A percentile compares a stretch with the other conserved stretches of the same genome.
Conservation (phyloP, 176 grass and related monocot species). For the Hyparrhenia diplandra region DNA sequence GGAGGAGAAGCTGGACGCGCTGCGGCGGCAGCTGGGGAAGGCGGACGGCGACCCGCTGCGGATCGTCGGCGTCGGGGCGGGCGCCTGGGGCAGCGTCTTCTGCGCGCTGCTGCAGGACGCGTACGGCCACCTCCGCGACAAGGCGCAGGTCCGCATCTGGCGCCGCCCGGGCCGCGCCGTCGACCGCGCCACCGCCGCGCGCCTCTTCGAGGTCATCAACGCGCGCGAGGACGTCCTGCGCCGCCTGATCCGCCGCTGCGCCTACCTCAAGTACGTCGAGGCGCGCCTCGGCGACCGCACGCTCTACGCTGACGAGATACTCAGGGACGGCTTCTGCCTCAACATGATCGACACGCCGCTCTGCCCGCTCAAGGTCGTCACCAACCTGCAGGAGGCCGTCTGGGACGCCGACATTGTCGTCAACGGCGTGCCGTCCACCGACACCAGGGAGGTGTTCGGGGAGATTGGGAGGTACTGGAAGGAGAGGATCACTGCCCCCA, state of each 20-base stretch:
- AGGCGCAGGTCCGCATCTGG: constrained; percentile 92
- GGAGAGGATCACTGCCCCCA: constrained; percentile 66
- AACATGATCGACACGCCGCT: constrained; percentile 98
- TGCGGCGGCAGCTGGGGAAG: constrained; percentile 78
- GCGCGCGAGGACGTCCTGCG: constrained; percentile 87
- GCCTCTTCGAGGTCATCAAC: constrained; percentile 96
- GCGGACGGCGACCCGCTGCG: constrained; percentile 68
- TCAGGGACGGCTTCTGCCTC: constrained; percentile 89
- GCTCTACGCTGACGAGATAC: constrained; percentile 91
- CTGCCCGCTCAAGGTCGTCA: constrained; percentile 95
- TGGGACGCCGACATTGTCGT: constrained; percentile 97
- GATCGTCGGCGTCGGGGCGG: constrained; percentile 85
- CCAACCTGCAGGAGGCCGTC: constrained; percentile 94
- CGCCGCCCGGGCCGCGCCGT: constrained; percentile 69
- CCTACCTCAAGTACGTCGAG: constrained; percentile 97
- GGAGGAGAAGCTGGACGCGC: constrained; percentile 84
- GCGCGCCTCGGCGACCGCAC: constrained; percentile 78
- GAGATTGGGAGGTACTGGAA: constrained; percentile 89
- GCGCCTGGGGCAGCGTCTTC: constrained; percentile 96
- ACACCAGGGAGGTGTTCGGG: constrained; percentile 84
- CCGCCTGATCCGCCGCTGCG: constrained; percentile 68
- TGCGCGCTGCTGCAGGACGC: constrained; percentile 90
- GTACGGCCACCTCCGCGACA: constrained; percentile 88
- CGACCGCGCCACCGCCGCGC: constrained; percentile 75
- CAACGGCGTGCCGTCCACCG: constrained; percentile 89